Conservation (phyloP, 345 rosid species). For the Psidium guajava region DNA sequence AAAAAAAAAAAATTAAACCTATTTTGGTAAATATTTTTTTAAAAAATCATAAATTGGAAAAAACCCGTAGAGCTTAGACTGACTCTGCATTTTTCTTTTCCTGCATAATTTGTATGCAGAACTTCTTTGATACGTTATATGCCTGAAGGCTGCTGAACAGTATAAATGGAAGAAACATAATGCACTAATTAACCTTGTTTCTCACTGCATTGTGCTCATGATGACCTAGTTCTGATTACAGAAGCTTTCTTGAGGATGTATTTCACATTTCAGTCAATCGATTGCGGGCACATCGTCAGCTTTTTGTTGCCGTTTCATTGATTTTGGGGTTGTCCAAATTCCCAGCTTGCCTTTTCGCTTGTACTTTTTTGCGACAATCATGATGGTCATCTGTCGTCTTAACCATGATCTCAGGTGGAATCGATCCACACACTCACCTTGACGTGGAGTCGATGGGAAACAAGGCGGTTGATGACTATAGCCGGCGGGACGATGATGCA, state of each 20-base stretch:
- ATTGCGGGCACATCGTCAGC: background rate
- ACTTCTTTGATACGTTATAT: background rate
- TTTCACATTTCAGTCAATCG: background rate
- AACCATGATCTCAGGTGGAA: conserved; percentile 47
- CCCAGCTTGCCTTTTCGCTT: background rate
- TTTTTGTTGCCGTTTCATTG: background rate
- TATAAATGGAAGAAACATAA: background rate
- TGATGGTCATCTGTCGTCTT: background rate
- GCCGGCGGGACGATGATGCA: conserved; percentile 99
- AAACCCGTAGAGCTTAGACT: conserved; percentile 18
- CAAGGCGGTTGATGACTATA: conserved; percentile 63
- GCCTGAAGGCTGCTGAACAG: background rate
- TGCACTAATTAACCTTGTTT: background rate
- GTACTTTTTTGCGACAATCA: background rate
- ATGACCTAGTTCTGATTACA: background rate
- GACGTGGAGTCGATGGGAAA: conserved; percentile 67
- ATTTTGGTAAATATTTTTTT: too few species aligned
- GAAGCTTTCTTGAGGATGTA: background rate
- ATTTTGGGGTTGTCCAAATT: background rate
- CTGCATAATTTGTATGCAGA: background rate
- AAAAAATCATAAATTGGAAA: too few species aligned
- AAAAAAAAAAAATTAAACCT: too few species aligned
- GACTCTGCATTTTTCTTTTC: background rate
- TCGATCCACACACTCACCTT: conserved; percentile 91
- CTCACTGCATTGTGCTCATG: background rate